Base-by-base conservation (phyloP, 75 land plant genomes). In the Pinus taeda region DNA sequence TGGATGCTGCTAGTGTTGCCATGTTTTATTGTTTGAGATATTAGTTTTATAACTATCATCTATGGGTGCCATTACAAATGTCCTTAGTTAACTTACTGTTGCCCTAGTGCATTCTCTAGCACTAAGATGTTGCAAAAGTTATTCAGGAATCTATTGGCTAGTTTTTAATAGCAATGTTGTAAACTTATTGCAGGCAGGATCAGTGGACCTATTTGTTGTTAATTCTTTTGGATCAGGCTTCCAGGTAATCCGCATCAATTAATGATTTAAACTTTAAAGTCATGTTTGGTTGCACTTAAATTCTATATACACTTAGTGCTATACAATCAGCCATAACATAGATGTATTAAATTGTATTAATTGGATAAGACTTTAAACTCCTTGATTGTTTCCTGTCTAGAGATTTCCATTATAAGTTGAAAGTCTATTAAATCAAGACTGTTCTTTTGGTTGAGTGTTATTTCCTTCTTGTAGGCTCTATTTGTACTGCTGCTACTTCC, bases 211-310 rank as follows among this genome's bases (percentile, higher is more conserved):
- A 56, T 96, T 96, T 82, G 99, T 96, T 65, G 99, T 96, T 72
- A 96, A 96, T 71, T 88, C 99, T 29, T 90, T 94, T 79, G 99
- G 97, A 69, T 96, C 99, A 63, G 87, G 88, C 53, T 92, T 92
- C 74, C 97, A 94, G 91, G 97, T 93, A 64, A 29, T 30, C 18
- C 17, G 2, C 12, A 73, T 69, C 8, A 18, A 7, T 69, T 69
- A 39, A 37, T 18, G 45, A 69, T 69, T 5, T 69, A 69, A 3
- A 8, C 42, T 69, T 5, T 69, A 69, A 3, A 8, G 20, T 6
- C 42, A 69, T 69, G 22, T 7, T 69, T 69, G n/a, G 12, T 45
- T 39, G 0, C 37, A 0, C 20, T 42, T 1, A 17, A 67, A 39
- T 3, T 69, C 18, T 39, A 39, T 69, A n/a, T 37, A 69, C 55